These are phyloP conservation scores for Euphorbia pulcherrima DNA, from an alignment of 345 rosid genomes.

Conservation along the genomic window DNA sequence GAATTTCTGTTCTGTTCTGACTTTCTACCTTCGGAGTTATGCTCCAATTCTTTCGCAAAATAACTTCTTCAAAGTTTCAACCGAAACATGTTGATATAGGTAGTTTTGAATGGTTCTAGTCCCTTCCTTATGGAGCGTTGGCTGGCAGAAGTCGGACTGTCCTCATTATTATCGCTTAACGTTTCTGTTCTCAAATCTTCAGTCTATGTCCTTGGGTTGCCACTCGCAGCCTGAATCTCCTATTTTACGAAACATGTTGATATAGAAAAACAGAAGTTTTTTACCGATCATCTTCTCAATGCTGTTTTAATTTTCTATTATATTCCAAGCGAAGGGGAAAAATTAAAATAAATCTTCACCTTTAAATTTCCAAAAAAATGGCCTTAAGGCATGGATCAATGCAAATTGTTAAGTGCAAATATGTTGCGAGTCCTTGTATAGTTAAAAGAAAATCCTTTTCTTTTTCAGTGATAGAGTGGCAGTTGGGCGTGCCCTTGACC, in stretches of 20 bases:
- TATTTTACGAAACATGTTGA: no score
- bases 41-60: background rate
- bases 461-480: constrained; percentile 90
- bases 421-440: background rate
- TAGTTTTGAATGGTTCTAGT: background rate
- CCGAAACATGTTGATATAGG: background rate
- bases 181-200: background rate
- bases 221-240: background rate
- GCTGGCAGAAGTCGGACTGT: background rate
- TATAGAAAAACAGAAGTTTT: background rate
- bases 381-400: background rate
- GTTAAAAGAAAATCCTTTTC: constrained; percentile 2
- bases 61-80: background rate
- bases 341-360: background rate
- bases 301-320: background rate
- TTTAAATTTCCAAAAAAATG: background rate
- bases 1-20: background rate
- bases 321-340: background rate
- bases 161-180: background rate
- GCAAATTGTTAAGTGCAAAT: background rate
- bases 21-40: background rate
- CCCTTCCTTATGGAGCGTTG: background rate
- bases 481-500: constrained; percentile 86
- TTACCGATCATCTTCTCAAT: background rate
- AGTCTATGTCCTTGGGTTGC: background rate